Percentiles rank a stretch among this genome's conserved stretches.
phyloP scores from a whole-genome alignment of 176 grass and related monocot species.

The Avena atlantica region DNA sequence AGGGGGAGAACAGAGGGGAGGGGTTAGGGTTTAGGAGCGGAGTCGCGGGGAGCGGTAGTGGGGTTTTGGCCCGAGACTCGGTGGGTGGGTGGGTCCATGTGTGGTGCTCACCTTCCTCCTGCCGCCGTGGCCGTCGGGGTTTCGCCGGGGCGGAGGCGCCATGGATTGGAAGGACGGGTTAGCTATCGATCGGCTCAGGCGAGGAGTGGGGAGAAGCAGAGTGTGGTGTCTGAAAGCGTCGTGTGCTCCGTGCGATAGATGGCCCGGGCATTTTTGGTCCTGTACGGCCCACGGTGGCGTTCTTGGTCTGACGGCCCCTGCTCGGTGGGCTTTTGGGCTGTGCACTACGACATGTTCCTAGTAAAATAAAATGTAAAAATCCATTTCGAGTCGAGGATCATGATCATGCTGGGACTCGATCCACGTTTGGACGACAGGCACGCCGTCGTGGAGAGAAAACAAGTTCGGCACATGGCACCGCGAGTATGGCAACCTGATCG shows the following conservation, averaged over 20 bases:
- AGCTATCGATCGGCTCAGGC: not conserved
- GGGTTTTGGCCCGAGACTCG: not conserved
- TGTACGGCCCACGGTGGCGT: not conserved
- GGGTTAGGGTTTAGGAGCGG: not conserved
- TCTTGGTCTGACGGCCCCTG: not conserved
- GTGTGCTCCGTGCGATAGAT: not conserved
- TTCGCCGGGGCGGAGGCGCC: constrained; percentile 57
- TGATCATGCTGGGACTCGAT: not conserved
- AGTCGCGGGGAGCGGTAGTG: not conserved
- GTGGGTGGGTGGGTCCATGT: not conserved
- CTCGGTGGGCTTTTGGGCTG: not conserved
- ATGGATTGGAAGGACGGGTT: constrained; percentile 32
- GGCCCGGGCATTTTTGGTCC: not conserved
- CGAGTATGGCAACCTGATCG: not conserved
- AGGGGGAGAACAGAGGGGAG: not conserved
- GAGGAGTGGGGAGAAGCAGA: not conserved
- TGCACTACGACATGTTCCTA: no score
- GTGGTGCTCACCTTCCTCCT: constrained; percentile 40
- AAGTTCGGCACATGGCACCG: constrained; percentile 1
- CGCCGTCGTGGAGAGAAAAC: not conserved
- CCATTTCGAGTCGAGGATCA: no score
- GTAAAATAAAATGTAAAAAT: no score
- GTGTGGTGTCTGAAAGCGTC: not conserved
- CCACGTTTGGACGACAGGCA: constrained; percentile 8
- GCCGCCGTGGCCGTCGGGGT: constrained; percentile 3